These are phyloP conservation scores for Diplodia mutila DNA, from an alignment of 2,329 filamentous ascomycete species.

Conservation along the genomic window DNA sequence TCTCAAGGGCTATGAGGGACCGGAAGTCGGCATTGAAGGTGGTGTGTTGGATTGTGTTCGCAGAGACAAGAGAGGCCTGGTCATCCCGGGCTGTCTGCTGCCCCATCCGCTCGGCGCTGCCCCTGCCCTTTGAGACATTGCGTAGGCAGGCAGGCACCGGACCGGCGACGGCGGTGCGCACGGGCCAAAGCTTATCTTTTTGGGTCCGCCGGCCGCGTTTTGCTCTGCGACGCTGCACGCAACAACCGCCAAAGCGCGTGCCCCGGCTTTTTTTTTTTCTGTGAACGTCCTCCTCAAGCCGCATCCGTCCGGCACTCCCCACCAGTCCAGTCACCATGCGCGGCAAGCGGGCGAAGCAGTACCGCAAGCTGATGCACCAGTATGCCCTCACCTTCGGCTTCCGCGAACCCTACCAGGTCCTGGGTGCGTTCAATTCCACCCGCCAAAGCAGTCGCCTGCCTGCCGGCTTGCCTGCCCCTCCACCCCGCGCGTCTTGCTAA, in stretches of 20 bases:
- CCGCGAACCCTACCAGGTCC: conserved; percentile 89
- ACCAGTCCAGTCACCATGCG: conserved; percentile 55
- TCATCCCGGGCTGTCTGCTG: conserved; percentile 18
- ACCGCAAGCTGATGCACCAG: conserved; percentile 91
- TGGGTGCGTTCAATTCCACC: conserved; percentile 42
- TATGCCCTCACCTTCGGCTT: conserved; percentile 88
- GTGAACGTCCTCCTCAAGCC: background rate
- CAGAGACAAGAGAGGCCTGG: conserved; percentile 2
- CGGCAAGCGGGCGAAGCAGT: conserved; percentile 72
- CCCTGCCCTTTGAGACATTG: conserved; percentile 25
- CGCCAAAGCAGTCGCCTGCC: background rate
- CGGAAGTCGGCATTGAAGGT: conserved; percentile 23
- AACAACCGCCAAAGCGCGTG: background rate
- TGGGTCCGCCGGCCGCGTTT: conserved; percentile 5
- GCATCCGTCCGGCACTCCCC: conserved; percentile 31
- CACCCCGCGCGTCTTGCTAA: background rate
- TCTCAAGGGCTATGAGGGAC: conserved; percentile 1
- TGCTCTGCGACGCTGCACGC: conserved; percentile 18
- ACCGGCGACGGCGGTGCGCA: conserved; percentile 18
- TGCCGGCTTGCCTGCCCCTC: background rate
- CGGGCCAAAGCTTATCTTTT: conserved; percentile 25
- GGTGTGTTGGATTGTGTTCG: conserved; percentile 3
- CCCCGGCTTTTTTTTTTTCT: conserved; percentile 1
- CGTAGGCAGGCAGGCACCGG: conserved; percentile 21
- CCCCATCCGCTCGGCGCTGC: conserved; percentile 20